Evolutionary conservation across 2,329 filamentous ascomycete species (phyloP), one percentile per base, ranked within the genome.

Genomic region (Fusarium sp.): DNA sequence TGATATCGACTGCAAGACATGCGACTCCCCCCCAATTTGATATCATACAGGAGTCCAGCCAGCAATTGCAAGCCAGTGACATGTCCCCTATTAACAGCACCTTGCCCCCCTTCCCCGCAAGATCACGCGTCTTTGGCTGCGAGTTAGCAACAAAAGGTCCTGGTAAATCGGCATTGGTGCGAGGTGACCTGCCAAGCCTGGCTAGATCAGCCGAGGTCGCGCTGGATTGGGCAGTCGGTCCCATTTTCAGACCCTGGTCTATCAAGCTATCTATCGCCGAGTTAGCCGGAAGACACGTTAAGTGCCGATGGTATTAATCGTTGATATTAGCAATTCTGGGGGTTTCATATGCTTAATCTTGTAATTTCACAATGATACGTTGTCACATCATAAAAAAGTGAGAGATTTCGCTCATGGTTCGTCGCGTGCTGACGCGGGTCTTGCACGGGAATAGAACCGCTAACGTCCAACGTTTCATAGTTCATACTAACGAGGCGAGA

Each of bases 21-120:
- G 18, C 53, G 28, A 57, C 38, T 12, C 21, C 47, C 7, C 53
- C 23, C n/a, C 40, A 12, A 28, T 38, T 21, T 6, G 23, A 56
- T 43, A 43, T 43, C 18, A 25, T 25, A 35, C 47, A 33, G 16
- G 32, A 40, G 23, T n/a, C 21, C 21, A n/a, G 7, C 64, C 63
- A 47, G 33, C 33, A 67, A 67, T 62, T 18, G 46, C 18, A 33
- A 28, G 30, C 38, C 54, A 68, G 64, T 68, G 65, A 68, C 64
- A 68, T 62, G 23, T 21, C 33, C 40, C 23, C 35, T n/a, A 15
- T 16, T 28, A 37, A 15, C 33, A 37, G 18, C 15, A n/a, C 35
- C n/a, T 23, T 47, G 19, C 3, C 15, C 13, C 19, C 2, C 18
- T 67, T 61, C 63, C 40, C 64, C 64, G 30, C 65, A 61, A 58